phyloP scores from a whole-genome alignment of 441 rosid species.

The Euphorbia celastroides region DNA sequence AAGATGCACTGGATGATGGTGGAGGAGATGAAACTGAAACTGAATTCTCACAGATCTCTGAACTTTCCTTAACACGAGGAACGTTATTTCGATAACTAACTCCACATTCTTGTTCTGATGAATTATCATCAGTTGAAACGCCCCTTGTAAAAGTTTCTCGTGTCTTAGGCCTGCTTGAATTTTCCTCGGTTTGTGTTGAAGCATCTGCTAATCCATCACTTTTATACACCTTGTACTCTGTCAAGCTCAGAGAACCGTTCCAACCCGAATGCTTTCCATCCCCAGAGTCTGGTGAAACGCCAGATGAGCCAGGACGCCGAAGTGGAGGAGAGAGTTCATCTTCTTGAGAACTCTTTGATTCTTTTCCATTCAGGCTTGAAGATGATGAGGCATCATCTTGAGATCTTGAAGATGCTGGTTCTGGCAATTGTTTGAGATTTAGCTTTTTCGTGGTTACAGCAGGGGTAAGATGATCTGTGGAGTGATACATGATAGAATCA shows the following conservation, averaged over 20 bases:
- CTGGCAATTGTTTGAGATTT: slow-evolving; percentile 65
- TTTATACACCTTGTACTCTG: slow-evolving; percentile 66
- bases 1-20: slow-evolving; percentile 59
- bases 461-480: slow-evolving; percentile 41
- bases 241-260: slow-evolving; percentile 65
- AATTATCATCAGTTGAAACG: slow-evolving; percentile 74
- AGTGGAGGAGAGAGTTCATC: slow-evolving; percentile 72
- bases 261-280: slow-evolving; percentile 55
- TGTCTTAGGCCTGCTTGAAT: slow-evolving; percentile 29
- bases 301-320: slow-evolving; percentile 50
- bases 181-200: slow-evolving; percentile 89
- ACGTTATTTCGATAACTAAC: slow-evolving; percentile 28
- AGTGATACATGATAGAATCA: slow-evolving; percentile 31
- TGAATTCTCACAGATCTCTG: slow-evolving; percentile 47
- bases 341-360: slow-evolving; percentile 62
- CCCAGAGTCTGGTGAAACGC: slow-evolving; percentile 61
- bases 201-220: slow-evolving; percentile 77
- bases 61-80: slow-evolving; percentile 35
- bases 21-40: slow-evolving; percentile 71
- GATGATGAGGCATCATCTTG: slow-evolving; percentile 78
- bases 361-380: slow-evolving; percentile 77
- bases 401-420: slow-evolving; percentile 70
- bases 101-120: slow-evolving; percentile 38
- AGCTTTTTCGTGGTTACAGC: slow-evolving; percentile 29
- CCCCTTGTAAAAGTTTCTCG: slow-evolving; percentile 81